Base-by-base conservation (phyloP, 441 rosid genomes). In the Aquilaria agallochum region DNA sequence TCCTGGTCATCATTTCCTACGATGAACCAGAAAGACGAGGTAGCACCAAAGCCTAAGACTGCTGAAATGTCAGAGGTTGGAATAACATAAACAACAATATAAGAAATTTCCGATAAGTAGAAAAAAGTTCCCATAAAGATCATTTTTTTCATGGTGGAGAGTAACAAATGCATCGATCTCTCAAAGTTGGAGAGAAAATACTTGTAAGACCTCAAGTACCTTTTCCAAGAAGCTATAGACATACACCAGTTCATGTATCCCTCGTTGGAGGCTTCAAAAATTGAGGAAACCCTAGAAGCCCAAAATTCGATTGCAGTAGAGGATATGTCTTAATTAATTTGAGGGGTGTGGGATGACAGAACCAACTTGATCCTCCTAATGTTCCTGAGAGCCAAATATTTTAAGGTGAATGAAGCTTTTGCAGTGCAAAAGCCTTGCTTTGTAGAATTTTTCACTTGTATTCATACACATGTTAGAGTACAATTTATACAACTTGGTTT, bases 91-190 rank as follows among this genome's bases (percentile, higher is more conserved):
- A 20, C 27, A 12, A 11, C 57, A 11, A 33, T 57, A 55, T 77
- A 70, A 60, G 82, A 66, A 30, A 70, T 34, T 10, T 27, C 31
- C 27, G 77, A 49, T 9, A 83, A 75, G 45, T 68, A 66, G 30
- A 72, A 61, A 52, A 78, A 73, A 40, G 50, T 80, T 45, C 82
- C 89, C 15, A 71, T 65, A 53, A 72, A 71, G 34, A 68, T 79
- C 13, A 79, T 58, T 34, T 92, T 96, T 11, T 92, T 90, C 70
- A 90, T 87, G 76, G 98, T 89, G 75, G 95, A 92, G 68, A 90
- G 88, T 68, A 86, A 86, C 65, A 68, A 66, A 31, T 76, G 86
- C 11, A 73, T 79, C 46, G 95, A 90, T 79, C 92, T 93, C 58
- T 74, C 91, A 1, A 78, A 78, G 11, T 53, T 68, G n/a, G 89